A percentile compares a stretch with the other conserved stretches of the same genome.
phyloP scores from a whole-genome alignment of 192 early-diverging fungal genomes.

The Coemansia sp. region DNA sequence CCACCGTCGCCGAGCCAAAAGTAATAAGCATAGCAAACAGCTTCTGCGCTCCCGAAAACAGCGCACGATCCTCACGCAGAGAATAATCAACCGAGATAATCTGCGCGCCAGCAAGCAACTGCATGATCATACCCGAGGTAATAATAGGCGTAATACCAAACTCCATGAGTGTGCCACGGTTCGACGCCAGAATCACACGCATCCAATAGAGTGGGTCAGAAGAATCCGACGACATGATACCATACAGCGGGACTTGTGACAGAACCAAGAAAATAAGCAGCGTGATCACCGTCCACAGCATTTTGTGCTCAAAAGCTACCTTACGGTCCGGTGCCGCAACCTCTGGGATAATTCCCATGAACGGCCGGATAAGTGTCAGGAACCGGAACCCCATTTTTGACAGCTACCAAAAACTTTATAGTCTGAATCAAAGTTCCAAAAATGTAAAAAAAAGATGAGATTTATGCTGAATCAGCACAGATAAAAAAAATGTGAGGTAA shows the following conservation, averaged over 20 bases:
- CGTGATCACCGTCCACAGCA: constrained; percentile 99
- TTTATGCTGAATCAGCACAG: not conserved
- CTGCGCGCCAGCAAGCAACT: constrained; percentile 96
- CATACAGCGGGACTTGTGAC: constrained; percentile 99
- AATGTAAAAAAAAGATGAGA: not conserved
- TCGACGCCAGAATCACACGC: constrained; percentile 99
- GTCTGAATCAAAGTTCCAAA: not conserved
- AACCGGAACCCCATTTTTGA: constrained; percentile 69
- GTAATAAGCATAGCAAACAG: constrained; percentile 98
- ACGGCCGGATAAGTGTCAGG: constrained; percentile 94
- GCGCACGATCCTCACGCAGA: constrained; percentile 95
- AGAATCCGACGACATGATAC: constrained; percentile 99
- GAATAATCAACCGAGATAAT: constrained; percentile 99
- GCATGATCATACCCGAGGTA: constrained; percentile 99
- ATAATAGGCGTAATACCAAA: constrained; percentile 99
- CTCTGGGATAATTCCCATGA: constrained; percentile 98
- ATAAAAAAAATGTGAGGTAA: not conserved
- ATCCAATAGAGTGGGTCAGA: constrained; percentile 99
- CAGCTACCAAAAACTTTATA: not conserved
- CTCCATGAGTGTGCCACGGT: constrained; percentile 99
- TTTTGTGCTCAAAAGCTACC: constrained; percentile 98
- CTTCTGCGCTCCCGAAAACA: constrained; percentile 99
- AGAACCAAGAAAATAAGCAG: constrained; percentile 99
- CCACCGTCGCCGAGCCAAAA: constrained; percentile 96
- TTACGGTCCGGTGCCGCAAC: constrained; percentile 92